Evolutionary conservation across 106 monocot genomes (phyloP).

Genomic region (Narthecium ossifragum): DNA sequence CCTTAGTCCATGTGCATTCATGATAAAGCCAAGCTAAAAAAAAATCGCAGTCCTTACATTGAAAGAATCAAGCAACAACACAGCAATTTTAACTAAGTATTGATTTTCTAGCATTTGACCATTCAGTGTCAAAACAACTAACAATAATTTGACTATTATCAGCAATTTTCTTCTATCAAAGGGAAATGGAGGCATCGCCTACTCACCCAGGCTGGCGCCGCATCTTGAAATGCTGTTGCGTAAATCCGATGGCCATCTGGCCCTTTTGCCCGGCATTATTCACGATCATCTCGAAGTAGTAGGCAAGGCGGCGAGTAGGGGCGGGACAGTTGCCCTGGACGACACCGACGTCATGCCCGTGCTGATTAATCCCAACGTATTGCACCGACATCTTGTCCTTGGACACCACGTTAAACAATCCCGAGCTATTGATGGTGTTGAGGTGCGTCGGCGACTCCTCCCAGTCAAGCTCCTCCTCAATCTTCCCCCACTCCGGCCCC

Average conservation of each 20-base stretch:
- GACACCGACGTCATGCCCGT: slow-evolving; percentile 78
- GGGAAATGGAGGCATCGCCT: too few species aligned
- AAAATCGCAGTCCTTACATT: too few species aligned
- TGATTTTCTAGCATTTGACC: too few species aligned
- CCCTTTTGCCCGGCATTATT: slow-evolving; percentile 75
- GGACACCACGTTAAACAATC: slow-evolving; percentile 68
- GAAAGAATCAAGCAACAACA: too few species aligned
- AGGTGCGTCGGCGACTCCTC: slow-evolving; percentile 70
- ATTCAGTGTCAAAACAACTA: too few species aligned
- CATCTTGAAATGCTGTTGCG: slow-evolving; percentile 58
- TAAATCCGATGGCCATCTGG: slow-evolving; percentile 78
- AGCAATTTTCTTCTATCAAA: too few species aligned
- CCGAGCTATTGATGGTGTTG: slow-evolving; percentile 88
- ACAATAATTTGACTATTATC: too few species aligned
- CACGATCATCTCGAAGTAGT: slow-evolving; percentile 95
- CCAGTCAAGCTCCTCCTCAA: slow-evolving; percentile 24
- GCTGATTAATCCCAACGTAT: slow-evolving; percentile 42
- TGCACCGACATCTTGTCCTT: slow-evolving; percentile 83
- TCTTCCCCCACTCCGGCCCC: slow-evolving; percentile 30
- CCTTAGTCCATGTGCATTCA: too few species aligned
- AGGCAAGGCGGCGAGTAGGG: slow-evolving; percentile 48
- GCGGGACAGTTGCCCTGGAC: slow-evolving; percentile 83
- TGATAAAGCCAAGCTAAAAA: too few species aligned
- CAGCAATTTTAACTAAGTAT: too few species aligned
- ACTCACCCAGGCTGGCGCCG: slow-evolving; percentile 85